Evolutionary conservation across 805 yeast genomes (phyloP).

Genomic region (Lachancea meyersii): DNA sequence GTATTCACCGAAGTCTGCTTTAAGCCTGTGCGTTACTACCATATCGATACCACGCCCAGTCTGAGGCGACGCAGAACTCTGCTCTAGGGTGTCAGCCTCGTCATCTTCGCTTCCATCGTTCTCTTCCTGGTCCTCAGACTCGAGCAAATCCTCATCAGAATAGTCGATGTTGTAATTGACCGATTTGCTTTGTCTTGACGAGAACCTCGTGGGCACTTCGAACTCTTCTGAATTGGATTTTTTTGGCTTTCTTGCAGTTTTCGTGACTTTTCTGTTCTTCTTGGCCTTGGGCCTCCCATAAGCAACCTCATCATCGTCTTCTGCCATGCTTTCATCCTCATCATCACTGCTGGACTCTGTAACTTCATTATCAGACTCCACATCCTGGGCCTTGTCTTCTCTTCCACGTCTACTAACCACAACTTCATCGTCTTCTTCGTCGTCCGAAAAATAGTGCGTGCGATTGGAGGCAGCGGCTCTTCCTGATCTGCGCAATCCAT

Average conservation of each 20-base stretch:
- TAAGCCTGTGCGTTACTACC: slow-evolving; percentile 26
- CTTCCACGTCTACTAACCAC: slow-evolving; percentile 19
- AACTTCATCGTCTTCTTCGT: slow-evolving; percentile 29
- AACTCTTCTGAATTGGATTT: slow-evolving; percentile 13
- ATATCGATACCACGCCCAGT: slow-evolving; percentile 28
- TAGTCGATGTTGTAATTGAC: slow-evolving; percentile 74
- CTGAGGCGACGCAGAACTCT: slow-evolving; percentile 33
- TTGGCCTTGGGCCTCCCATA: slow-evolving; percentile 10
- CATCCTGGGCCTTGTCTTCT: slow-evolving; percentile 28
- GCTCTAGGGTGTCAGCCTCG: slow-evolving; percentile 18
- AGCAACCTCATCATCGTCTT: slow-evolving; percentile 16
- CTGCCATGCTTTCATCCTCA: slow-evolving; percentile 18
- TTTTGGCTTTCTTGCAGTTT: slow-evolving; percentile 15
- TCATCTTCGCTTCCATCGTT: slow-evolving; percentile 16
- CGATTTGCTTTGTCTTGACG: slow-evolving; percentile 57
- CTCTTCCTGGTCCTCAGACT: slow-evolving; percentile 21
- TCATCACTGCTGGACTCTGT: slow-evolving; percentile 23
- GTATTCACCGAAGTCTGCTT: slow-evolving; percentile 22
- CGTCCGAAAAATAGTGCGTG: slow-evolving; percentile 24
- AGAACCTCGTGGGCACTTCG: slow-evolving; percentile 60
- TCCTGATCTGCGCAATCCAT: slow-evolving; percentile 73
- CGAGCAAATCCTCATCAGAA: slow-evolving; percentile 43
- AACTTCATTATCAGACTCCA: slow-evolving; percentile 21
- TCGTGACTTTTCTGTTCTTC: slow-evolving; percentile 14
- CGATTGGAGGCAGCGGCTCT: slow-evolving; percentile 43